A percentile compares a stretch with the other conserved stretches of the same genome.
Evolutionary conservation across 495 filamentous ascomycete species (phyloP).

Genomic region (Trichoderma reesei): DNA sequence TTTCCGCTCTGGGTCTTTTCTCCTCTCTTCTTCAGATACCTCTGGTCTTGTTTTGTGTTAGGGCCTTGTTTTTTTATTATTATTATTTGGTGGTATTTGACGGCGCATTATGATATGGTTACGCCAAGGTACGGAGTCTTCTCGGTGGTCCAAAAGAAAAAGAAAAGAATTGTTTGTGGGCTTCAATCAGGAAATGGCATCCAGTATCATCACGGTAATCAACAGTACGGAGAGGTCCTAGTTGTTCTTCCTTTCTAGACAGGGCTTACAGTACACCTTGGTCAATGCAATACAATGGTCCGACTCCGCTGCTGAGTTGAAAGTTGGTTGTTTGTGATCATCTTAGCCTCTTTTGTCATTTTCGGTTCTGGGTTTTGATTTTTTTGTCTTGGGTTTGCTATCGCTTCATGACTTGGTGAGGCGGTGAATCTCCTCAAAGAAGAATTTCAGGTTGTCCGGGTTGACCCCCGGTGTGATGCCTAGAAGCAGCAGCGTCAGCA

Average conservation of each 20-base stretch:
- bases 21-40: neutral
- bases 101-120: no score
- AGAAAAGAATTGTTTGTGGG: neutral
- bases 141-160: neutral
- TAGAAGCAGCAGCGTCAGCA: slow-evolving; percentile 20
- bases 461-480: slow-evolving; percentile 89
- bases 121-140: neutral
- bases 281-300: neutral
- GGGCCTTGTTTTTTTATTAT: no score
- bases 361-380: neutral
- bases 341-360: neutral
- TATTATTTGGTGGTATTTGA: no score
- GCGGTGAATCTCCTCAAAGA: slow-evolving; percentile 85
- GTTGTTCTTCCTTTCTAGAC: neutral
- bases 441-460: slow-evolving; percentile 85
- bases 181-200: neutral
- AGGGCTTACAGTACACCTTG: neutral
- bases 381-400: neutral
- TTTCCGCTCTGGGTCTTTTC: neutral
- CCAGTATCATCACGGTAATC: neutral
- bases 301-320: slow-evolving; percentile 3
- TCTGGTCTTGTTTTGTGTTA: neutral
- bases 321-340: neutral
- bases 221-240: no score
- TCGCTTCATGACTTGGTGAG: slow-evolving; percentile 29